These are phyloP conservation scores for Trichoderma endophyticum DNA, from an alignment of 2,329 filamentous ascomycete genomes.

Conservation along the genomic window DNA sequence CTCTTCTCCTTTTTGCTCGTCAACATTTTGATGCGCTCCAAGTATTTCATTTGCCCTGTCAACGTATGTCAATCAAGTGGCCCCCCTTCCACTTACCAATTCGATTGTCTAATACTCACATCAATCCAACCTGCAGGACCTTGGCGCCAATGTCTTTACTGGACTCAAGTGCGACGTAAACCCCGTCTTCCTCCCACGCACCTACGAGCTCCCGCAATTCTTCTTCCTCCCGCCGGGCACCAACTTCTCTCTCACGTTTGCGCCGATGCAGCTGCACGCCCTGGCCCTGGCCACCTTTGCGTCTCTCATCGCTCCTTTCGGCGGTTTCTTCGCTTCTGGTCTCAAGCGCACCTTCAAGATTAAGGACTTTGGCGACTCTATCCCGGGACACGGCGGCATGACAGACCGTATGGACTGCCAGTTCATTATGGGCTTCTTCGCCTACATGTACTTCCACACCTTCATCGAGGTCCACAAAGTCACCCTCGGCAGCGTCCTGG, in stretches of 20 bases:
- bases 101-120: background rate
- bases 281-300: slow-evolving; percentile 89
- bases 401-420: slow-evolving; percentile 99
- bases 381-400: slow-evolving; percentile 95
- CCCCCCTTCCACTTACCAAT: too few relatives aligned
- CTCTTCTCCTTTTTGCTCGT: slow-evolving; percentile 79
- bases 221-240: slow-evolving; percentile 63
- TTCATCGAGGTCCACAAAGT: slow-evolving; percentile 90
- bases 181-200: slow-evolving; percentile 79
- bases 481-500: slow-evolving; percentile 81
- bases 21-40: slow-evolving; percentile 81
- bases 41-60: slow-evolving; percentile 97
- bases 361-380: slow-evolving; percentile 98
- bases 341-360: slow-evolving; percentile 99
- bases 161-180: slow-evolving; percentile 88
- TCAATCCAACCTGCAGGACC: slow-evolving; percentile 51
- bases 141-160: slow-evolving; percentile 89
- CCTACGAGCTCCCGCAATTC: slow-evolving; percentile 69
- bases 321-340: slow-evolving; percentile 96
- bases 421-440: slow-evolving; percentile 99
- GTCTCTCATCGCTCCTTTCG: slow-evolving; percentile 93
- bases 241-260: slow-evolving; percentile 66
- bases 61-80: slow-evolving; percentile 53
- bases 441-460: slow-evolving; percentile 97
- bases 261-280: slow-evolving; percentile 92